Evolutionary conservation across 2,329 filamentous ascomycete genomes (phyloP), one percentile per base, ranked within the genome.

Genomic region (Huntiella moniliformis): DNA sequence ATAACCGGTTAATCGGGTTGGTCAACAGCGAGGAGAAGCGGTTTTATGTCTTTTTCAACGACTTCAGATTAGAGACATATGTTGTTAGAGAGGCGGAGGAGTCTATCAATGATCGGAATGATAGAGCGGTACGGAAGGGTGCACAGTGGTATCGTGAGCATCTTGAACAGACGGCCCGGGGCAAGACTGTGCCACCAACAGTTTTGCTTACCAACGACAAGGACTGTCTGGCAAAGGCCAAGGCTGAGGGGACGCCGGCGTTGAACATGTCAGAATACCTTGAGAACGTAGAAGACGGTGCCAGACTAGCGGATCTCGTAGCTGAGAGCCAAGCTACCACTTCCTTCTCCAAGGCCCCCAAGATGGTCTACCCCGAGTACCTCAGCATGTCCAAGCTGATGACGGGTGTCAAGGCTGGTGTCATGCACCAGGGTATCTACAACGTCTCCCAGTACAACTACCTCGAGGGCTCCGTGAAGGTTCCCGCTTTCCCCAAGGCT

Each of bases 21-120:
- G 93, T 87, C 35, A 93, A 88, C 63, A 94, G 88, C 57, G 86
- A 94, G 55, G 86, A 93, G 53, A 98, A 98, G 68, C 77, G 88
- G 46, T 96, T 94, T 60, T 95, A 96, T 57, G 84, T 98, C 44
- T 98, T 98, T 61, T 96, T 96, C 73, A 98, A 98, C 60, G 91
- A 98, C 56, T 98, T 98, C 58, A 75, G 88, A 44, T 68, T 87
- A 35, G 92, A 98, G 61, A 98, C 91, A 0, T 82, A 94, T 57
- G 74, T 95, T 41, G 65, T 72, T 22, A 73, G 91, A 51, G 72
- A 78, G 15, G 61, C 70, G 4, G 79, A 82, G 34, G 91, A 98
- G 65, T 81, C 75, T 3, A 91, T 98, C 62, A 98, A 98, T 59
- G 91, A 98, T 60, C 74, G 91, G 46, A 98, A 98, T 57, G 92